These are phyloP conservation scores for Isatis lusitanica DNA, from an alignment of 441 rosid genomes.

Conservation along the genomic window DNA sequence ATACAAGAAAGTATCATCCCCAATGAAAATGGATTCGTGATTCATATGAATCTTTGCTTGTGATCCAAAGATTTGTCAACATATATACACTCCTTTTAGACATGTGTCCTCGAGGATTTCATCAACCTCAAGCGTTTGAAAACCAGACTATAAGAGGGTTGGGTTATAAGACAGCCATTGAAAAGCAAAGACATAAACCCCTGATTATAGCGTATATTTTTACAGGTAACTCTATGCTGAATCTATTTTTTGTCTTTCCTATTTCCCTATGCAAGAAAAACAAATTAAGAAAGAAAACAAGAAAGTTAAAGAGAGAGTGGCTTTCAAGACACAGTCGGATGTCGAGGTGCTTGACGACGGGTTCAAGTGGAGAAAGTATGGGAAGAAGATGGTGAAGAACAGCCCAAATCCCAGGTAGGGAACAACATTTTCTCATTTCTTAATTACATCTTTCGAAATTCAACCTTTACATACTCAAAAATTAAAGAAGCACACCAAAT, in stretches of 20 bases:
- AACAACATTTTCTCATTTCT: background rate
- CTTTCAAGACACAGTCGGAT: constrained; percentile 78
- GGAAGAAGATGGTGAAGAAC: constrained; percentile 95
- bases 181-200: background rate
- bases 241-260: background rate
- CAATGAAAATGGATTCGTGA: background rate
- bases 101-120: background rate
- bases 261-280: constrained; percentile 31
- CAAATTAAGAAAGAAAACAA: constrained; percentile 39
- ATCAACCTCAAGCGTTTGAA: background rate
- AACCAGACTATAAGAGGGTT: background rate
- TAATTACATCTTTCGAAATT: background rate
- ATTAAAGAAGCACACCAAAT: background rate
- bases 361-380: constrained; percentile 92
- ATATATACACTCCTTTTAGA: background rate
- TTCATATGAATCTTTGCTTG: background rate
- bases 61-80: background rate
- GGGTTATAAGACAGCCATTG: background rate
- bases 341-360: constrained; percentile 89
- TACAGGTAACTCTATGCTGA: background rate
- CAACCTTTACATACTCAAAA: background rate
- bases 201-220: background rate
- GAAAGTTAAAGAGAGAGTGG: constrained; percentile 60
- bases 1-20: background rate
- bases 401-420: constrained; percentile 87